Percentiles rank a stretch among this genome's conserved stretches.
Conservation (phyloP, 2,329 filamentous ascomycete genomes). For the Aspergillus pseudonomiae region DNA sequence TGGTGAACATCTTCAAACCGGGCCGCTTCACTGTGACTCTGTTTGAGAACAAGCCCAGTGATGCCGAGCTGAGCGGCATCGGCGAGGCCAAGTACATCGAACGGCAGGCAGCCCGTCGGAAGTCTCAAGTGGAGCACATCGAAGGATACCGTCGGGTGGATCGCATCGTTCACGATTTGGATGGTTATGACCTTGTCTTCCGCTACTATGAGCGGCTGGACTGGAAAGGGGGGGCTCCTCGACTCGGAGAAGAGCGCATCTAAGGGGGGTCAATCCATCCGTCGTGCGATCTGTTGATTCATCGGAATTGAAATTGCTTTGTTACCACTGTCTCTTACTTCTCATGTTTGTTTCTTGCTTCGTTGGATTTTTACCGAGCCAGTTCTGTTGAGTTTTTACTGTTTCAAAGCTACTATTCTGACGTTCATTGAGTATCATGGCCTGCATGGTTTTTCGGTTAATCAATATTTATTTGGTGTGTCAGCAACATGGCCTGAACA, state of each 20-base stretch:
- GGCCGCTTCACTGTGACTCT: slow-evolving; percentile 97
- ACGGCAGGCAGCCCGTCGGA: slow-evolving; percentile 47
- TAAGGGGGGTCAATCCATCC: slow-evolving; percentile 13
- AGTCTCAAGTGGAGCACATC: slow-evolving; percentile 71
- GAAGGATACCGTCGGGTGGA: slow-evolving; percentile 87
- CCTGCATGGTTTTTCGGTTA: not conserved
- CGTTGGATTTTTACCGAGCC: not conserved
- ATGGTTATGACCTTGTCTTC: slow-evolving; percentile 96
- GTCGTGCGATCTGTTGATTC: not conserved
- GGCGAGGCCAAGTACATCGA: slow-evolving; percentile 46
- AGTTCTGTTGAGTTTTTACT: not conserved
- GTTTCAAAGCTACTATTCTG: not conserved
- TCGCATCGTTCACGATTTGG: slow-evolving; percentile 94
- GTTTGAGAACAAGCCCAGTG: slow-evolving; percentile 78
- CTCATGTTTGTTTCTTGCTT: not conserved
- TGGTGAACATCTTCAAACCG: slow-evolving; percentile 93
- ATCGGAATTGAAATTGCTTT: not conserved
- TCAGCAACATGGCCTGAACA: not conserved
- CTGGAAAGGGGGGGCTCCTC: slow-evolving; percentile 68
- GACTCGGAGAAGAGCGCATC: slow-evolving; percentile 57
- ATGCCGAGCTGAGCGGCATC: slow-evolving; percentile 31
- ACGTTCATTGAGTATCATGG: not conserved
- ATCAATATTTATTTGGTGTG: too few species aligned
- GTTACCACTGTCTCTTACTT: not conserved
- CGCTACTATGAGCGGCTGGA: slow-evolving; percentile 92